Conservation (phyloP, 768 basidiomycete genomes). For the Gyrodon lividus region DNA sequence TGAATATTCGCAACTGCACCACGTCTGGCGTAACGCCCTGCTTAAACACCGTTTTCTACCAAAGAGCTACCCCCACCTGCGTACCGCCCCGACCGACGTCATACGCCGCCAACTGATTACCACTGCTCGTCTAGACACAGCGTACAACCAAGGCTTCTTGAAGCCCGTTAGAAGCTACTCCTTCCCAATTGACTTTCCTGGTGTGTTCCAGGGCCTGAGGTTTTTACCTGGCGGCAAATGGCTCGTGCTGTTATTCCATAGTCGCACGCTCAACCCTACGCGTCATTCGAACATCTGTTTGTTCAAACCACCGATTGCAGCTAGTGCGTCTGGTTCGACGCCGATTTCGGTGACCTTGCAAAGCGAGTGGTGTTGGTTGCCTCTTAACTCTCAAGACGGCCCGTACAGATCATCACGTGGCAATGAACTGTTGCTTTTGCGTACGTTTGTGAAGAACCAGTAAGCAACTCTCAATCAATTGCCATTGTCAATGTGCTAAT, state of each 20-base stretch:
- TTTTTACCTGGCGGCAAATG: slow-evolving; percentile 31
- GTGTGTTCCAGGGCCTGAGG: slow-evolving; percentile 30
- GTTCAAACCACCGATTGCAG: slow-evolving; percentile 18
- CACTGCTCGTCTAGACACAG: slow-evolving; percentile 21
- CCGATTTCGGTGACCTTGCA: slow-evolving; percentile 25
- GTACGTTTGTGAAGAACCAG: slow-evolving; percentile 27
- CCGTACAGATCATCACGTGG: slow-evolving; percentile 33
- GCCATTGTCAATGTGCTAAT: background rate
- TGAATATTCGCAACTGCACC: slow-evolving; percentile 21
- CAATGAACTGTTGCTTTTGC: slow-evolving; percentile 27
- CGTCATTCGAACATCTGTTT: slow-evolving; percentile 32
- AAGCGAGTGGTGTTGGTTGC: slow-evolving; percentile 30
- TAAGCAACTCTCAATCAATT: slow-evolving; percentile 6
- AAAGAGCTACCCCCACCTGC: slow-evolving; percentile 27
- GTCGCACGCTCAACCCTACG: slow-evolving; percentile 27
- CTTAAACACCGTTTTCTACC: slow-evolving; percentile 22
- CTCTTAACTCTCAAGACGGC: slow-evolving; percentile 16
- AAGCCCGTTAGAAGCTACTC: slow-evolving; percentile 22
- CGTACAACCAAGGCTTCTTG: slow-evolving; percentile 15
- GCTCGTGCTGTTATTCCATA: slow-evolving; percentile 33
- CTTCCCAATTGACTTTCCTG: slow-evolving; percentile 30
- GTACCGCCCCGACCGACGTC: slow-evolving; percentile 11
- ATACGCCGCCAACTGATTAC: slow-evolving; percentile 26
- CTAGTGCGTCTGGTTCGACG: background rate
- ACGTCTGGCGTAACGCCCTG: slow-evolving; percentile 29